Base-by-base conservation (phyloP, 2,329 filamentous ascomycete species). In the Pseudovirgaria hyperparasitica region DNA sequence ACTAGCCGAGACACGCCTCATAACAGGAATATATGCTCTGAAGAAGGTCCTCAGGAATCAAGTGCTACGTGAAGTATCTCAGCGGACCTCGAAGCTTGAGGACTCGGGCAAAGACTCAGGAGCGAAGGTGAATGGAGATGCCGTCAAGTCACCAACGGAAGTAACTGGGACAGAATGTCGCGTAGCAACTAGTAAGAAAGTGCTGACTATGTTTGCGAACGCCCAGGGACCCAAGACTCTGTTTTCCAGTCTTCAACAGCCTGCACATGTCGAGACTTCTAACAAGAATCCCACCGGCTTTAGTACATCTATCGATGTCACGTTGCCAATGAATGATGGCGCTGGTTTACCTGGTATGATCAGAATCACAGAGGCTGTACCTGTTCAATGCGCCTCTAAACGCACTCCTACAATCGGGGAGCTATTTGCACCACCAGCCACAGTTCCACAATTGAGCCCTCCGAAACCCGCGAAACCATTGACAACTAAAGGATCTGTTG, bases 241-340 rank as follows among this genome's bases (percentile, higher is more conserved):
- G 4, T 94, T 90, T 50, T 92, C 87, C 4, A 92, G 86, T 51
- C 61, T 93, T 26, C 81, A 79, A 37, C 63, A 69, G 29, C 56
- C 61, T 9, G 35, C 45, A 2, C 50, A 55, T 18, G 43, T 60
- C 22, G 31, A 48, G n/a, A 14, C 41, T 10, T 49, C 52, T 2
- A 39, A 47, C 23, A 39, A 49, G 15, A 43, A 48, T n/a, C 25
- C 48, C 22, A 42, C 48, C 13, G 51, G 50, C 5, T 43, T 57
- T 9, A 53, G 57, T 17, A 43, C 52, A 9, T 50, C 55, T 6
- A 51, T 59, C 23, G 55, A 62, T 30, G 48, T 63, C 15, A 54
- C 54, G 12, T 39, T 60, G 16, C 58, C 66, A 8, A 55, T 84
- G 7, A 65, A 70, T 27, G 77, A 82, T 43, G n/a, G n/a, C n/a